phyloP scores from a whole-genome alignment of 306 rosid species.

The Casuarina cunninghamiana region DNA sequence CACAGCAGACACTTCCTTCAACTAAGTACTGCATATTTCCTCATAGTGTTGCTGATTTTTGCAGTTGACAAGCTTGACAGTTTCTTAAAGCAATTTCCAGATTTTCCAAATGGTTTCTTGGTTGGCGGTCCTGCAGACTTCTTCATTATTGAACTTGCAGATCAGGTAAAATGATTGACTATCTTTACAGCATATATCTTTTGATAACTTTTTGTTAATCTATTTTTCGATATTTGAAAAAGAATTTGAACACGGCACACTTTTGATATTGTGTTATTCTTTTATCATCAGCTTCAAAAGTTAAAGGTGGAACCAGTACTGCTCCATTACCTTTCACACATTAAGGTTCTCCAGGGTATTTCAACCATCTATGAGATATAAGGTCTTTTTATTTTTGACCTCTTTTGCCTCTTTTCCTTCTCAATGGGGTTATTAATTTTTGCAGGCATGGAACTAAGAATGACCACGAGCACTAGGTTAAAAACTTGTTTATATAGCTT shows the following conservation, averaged over 20 bases:
- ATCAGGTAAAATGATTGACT: conserved; percentile 54
- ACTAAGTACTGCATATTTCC: conserved; percentile 20
- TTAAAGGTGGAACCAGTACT: conserved; percentile 93
- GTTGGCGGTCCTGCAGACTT: conserved; percentile 84
- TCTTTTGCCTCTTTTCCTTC: conserved; percentile 18
- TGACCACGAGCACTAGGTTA: conserved; percentile 88
- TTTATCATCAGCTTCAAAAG: conserved; percentile 75
- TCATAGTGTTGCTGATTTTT: conserved; percentile 26
- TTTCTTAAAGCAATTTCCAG: conserved; percentile 81
- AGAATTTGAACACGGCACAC: not conserved
- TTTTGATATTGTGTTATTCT: conserved; percentile 1
- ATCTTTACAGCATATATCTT: not conserved
- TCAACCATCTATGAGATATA: conserved; percentile 23
- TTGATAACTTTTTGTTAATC: not conserved
- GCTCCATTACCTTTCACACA: conserved; percentile 80
- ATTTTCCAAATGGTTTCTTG: conserved; percentile 76
- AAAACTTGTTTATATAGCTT: conserved; percentile 89
- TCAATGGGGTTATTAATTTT: conserved; percentile 2
- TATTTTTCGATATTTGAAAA: not conserved
- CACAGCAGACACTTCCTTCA: conserved; percentile 21
- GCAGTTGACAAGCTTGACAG: conserved; percentile 74
- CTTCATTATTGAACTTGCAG: conserved; percentile 88
- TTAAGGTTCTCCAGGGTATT: conserved; percentile 77
- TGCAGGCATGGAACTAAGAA: conserved; percentile 87
- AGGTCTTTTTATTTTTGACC: conserved; percentile 21